phyloP scores from a whole-genome alignment of 2,329 filamentous ascomycete genomes.

The Ophiostoma australiae region DNA sequence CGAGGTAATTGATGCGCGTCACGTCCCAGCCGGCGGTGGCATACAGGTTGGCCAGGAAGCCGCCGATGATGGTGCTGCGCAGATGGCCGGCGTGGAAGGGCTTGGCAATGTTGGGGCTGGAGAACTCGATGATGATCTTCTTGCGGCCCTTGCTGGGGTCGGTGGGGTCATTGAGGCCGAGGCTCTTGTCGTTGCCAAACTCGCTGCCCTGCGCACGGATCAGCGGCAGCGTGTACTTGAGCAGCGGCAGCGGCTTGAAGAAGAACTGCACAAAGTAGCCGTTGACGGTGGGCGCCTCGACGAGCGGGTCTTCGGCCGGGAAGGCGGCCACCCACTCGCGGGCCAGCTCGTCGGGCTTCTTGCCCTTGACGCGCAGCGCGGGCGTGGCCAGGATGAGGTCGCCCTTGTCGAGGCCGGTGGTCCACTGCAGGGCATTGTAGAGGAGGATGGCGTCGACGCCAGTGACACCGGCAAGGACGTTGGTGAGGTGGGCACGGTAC shows the following conservation, averaged over 20 bases:
- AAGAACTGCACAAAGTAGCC: conserved; percentile 74
- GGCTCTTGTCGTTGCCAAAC: conserved; percentile 61
- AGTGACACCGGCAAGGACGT: conserved; percentile 62
- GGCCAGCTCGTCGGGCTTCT: conserved; percentile 59
- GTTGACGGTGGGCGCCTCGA: conserved; percentile 62
- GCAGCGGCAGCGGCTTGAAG: conserved; percentile 65
- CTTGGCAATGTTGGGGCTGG: conserved; percentile 81
- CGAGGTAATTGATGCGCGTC: conserved; percentile 68
- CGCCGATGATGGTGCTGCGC: conserved; percentile 73
- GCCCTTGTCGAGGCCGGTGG: conserved; percentile 72
- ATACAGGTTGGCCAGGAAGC: conserved; percentile 69
- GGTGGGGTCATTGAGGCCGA: conserved; percentile 57
- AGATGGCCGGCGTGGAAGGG: conserved; percentile 76
- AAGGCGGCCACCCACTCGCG: conserved; percentile 59
- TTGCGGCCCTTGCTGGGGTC: conserved; percentile 59
- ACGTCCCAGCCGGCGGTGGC: conserved; percentile 69
- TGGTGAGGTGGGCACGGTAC: conserved; percentile 71
- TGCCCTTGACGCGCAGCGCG: conserved; percentile 70
- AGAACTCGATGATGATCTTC: conserved; percentile 73
- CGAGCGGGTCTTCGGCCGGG: conserved; percentile 55
- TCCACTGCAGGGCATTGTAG: conserved; percentile 74
- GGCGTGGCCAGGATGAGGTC: conserved; percentile 75
- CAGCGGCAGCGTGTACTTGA: conserved; percentile 61
- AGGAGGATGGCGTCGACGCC: conserved; percentile 67
- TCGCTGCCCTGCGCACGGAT: conserved; percentile 57